Evolutionary conservation across 352 stramenopile genomes (phyloP).

Genomic region (Globisporangium middletonii): DNA sequence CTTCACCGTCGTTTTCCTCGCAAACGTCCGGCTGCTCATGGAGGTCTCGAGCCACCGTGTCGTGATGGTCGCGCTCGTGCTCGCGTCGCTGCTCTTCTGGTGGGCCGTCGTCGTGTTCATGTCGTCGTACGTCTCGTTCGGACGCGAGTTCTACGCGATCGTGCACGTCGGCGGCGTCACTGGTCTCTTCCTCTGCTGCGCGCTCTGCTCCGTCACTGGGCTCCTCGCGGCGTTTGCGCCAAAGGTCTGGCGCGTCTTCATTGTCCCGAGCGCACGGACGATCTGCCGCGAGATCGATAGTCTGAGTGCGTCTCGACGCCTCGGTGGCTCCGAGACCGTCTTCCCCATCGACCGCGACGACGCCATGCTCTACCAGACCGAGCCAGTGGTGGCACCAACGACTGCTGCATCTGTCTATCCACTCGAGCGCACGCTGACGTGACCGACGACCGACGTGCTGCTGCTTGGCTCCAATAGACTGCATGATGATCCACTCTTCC

Average conservation of each 20-base stretch:
- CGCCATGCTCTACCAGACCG: not conserved
- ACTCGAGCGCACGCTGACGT: too few relatives aligned
- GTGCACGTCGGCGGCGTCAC: conserved; percentile 34
- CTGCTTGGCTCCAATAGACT: too few relatives aligned
- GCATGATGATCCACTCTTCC: too few relatives aligned
- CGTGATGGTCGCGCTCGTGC: conserved; percentile 25
- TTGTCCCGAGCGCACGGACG: conserved; percentile 32
- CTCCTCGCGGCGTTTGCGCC: conserved; percentile 25
- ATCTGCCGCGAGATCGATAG: conserved; percentile 49
- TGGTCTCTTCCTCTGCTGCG: conserved; percentile 28
- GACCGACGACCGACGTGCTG: too few relatives aligned
- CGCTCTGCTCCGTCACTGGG: conserved; percentile 26
- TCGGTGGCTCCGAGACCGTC: conserved; percentile 26
- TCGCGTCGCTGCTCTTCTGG: conserved; percentile 36
- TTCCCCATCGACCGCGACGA: conserved; percentile 33
- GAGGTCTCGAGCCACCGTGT: conserved; percentile 30
- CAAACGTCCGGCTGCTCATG: conserved; percentile 40
- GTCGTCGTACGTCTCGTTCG: conserved; percentile 44
- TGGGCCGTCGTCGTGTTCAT: conserved; percentile 43
- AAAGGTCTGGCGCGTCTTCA: conserved; percentile 26
- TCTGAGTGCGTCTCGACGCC: conserved; percentile 17
- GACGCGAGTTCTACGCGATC: conserved; percentile 58
- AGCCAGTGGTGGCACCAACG: not conserved
- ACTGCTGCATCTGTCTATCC: too few relatives aligned
- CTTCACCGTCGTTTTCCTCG: conserved; percentile 51